Evolutionary conservation across 495 filamentous ascomycete species (phyloP), one percentile per base, ranked within the genome.

Genomic region (Penicillium lagena): DNA sequence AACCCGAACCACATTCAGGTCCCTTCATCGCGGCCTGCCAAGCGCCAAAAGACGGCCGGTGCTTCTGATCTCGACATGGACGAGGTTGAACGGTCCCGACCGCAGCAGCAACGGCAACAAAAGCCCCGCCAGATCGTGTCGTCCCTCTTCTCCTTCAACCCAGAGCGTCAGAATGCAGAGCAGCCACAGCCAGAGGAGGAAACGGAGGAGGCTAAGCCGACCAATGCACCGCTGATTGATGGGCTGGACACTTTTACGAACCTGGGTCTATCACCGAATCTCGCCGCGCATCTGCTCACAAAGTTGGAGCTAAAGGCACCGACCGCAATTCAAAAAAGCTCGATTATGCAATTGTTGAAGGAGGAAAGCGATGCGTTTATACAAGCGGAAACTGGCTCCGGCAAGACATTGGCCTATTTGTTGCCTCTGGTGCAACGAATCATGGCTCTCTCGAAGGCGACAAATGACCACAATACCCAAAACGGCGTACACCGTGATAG

Each of bases 371-470:
- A 98, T 72, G 93, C 91, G 12, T 97, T 96, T 58, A 85, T 98
- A 22, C 93, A 96, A 62, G 94, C 94, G 11, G 86, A 98, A 64
- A 98, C 93, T 0, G 93, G 93, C 29, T 98, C 94, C 0, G 93
- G 93, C 58, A 98, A 98, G 66, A 98, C 93, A 5, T 65, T 98
- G 39, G 90, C 93, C 30, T 98, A 97, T 60, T 73, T 96, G 9
- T 62, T 98, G 6, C 93, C 93, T 1, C 86, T 98, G 32, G 82
- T 97, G 12, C 83, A 98, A 52, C 75, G 88, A 35, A 86, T 98
- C 39, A 83, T 95, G 70, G 68, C 77, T 9, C 68, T 96, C 15
- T 89, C 87, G 1, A 60, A 60, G 29, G 46, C 47, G 1, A 40
- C 49, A 6, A 49, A 59, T 35, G 52, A 52, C 33, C 47, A 35